Conservation (phyloP, 139 green algal genomes). For the Closterium sp. region DNA sequence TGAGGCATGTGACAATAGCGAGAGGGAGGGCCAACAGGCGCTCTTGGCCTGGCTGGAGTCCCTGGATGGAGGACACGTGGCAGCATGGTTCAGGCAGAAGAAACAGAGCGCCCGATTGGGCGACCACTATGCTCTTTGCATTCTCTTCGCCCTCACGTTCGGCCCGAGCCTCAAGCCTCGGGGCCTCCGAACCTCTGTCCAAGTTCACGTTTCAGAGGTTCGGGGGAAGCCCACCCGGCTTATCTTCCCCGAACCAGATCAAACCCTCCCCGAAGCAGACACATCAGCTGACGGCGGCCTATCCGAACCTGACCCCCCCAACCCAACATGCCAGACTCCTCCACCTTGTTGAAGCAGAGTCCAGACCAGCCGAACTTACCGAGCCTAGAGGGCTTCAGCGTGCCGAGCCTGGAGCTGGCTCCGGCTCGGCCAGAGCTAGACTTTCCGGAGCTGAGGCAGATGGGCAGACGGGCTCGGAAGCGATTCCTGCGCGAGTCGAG, state of each 20-base stretch:
- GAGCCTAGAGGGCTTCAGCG: not conserved
- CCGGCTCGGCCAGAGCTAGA: not conserved
- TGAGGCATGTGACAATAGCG: not conserved
- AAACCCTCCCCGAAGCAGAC: no score
- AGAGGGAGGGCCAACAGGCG: not conserved
- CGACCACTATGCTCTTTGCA: slow-evolving; percentile 29
- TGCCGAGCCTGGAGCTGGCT: not conserved
- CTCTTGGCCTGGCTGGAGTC: slow-evolving; percentile 7
- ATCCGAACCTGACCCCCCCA: not conserved
- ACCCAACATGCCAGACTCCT: not conserved
- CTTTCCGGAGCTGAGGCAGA: not conserved
- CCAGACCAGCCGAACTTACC: not conserved
- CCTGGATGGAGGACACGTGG: not conserved
- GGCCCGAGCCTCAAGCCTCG: slow-evolving; percentile 1
- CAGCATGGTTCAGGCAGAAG: slow-evolving; percentile 15
- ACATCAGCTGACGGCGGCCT: not conserved
- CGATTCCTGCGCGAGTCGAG: not conserved
- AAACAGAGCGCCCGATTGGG: slow-evolving; percentile 3
- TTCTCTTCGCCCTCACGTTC: slow-evolving; percentile 23
- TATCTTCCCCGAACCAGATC: not conserved
- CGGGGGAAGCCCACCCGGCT: not conserved
- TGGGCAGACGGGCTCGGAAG: slow-evolving; percentile 6
- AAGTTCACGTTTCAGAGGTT: slow-evolving; percentile 15
- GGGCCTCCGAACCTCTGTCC: slow-evolving; percentile 10
- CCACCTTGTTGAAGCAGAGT: not conserved